Evolutionary conservation across 2,329 filamentous ascomycete species (phyloP), one percentile per base, ranked within the genome.

Genomic region (Arthrobotrys sinensis): DNA sequence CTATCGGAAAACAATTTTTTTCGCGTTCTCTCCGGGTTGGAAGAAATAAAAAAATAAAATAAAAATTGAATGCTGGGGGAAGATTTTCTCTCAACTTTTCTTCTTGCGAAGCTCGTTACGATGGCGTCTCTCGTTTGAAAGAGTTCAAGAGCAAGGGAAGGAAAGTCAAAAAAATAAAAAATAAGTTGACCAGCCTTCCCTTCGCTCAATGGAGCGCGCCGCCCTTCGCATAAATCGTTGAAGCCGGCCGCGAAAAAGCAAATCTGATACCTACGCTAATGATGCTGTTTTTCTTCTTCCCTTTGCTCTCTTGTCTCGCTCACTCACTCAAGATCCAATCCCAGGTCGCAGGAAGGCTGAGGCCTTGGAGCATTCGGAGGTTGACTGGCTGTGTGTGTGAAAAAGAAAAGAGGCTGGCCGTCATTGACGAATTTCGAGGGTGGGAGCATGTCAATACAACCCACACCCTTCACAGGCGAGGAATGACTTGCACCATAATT

Each of bases 201-300:
- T 80, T 80, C 80, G 60, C 77, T 81, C 75, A 80, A 80, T 80
- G 80, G 78, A 80, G 80, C 76, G 78, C 80, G 80, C 80, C 80
- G 80, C 79, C 76, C 79, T 80, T 80, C 76, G 79, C 79, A 81
- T 78, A 76, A 80, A 77, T 77, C 60, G 53, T 77, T 67, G 73
- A 77, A 77, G 73, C 72, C 71, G 64, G 66, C 55, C 67, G 66
- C 40, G 43, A 77, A 77, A 77, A 77, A 77, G 73, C 73, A 77
- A 77, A 21, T n/a, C n/a, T 28, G 67, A 21, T 76, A 64, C 46
- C 57, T 57, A 65, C 55, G 79, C 79, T 79, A 80, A 79, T 75
- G 80, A 69, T 63, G 2, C 53, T 69, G 43, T 65, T 75, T 79
- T 75, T 43, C 36, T 70, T 50, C 57, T 60, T 55, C 64, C 14